Base-by-base conservation (phyloP, 305 asterid genomes). In the Fraxinus nigra region DNA sequence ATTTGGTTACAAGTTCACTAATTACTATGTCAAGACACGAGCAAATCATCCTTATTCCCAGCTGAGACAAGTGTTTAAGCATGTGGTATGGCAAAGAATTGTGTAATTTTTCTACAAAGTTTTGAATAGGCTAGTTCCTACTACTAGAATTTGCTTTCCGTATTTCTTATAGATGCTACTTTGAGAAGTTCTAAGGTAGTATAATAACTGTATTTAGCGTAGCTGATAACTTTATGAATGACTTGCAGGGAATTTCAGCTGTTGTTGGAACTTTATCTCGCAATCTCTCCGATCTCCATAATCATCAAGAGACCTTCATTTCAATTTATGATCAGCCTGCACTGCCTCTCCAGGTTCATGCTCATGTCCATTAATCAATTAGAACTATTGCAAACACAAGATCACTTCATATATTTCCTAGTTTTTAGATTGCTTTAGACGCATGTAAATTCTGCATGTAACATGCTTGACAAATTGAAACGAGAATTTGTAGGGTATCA, bases 41-140 rank as follows among this genome's bases (percentile, higher is more conserved):
- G 97, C 97, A 1, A 91, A 90, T 82, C 98, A 92, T 89, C 96
- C 98, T 56, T 94, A 89, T 85, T 94, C 98, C 81, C 98, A 94
- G 88, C 91, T 94, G 67, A 87, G 85, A 76, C 97, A 94, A 85
- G 93, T 94, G 87, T 90, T 92, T 79, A 92, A 92, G 86, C 98
- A 94, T 48, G 96, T 92, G 98, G 98, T 92, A 88, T 81, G 88
- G 72, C 65, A 10, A 65, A 28, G 35, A 4, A 51, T 56, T 61
- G 22, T 22, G 10, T 54, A 78, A 46, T 74, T 28, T 72, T 20
- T 61, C 48, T 72, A 75, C 69, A 7, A 78, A 34, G 30, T 26
- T 13, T 34, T 70, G 56, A 7, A 14, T 56, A 46, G 7, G 11
- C 51, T 13, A 40, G 16, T 40, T 18, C 59, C 46, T 38, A 20